Evolutionary conservation across 345 rosid genomes (phyloP).

Genomic region (Angophora floribunda): DNA sequence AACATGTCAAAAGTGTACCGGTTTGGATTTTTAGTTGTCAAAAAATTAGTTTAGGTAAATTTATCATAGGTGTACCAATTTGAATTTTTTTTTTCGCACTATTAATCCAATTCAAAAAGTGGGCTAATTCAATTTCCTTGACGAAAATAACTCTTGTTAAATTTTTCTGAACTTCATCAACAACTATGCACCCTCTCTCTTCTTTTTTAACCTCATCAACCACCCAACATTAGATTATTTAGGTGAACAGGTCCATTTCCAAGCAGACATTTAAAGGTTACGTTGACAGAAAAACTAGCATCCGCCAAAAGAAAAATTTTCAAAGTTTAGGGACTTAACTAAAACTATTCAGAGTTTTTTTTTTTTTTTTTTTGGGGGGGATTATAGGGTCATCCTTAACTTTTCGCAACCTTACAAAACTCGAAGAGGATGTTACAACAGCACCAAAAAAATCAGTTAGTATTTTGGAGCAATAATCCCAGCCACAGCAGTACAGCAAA

Average conservation of each 20-base stretch:
- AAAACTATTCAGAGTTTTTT: background rate
- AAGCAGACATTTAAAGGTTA: background rate
- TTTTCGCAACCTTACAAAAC: background rate
- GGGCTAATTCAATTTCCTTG: background rate
- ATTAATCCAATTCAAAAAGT: background rate
- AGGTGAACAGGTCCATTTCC: background rate
- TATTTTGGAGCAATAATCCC: background rate
- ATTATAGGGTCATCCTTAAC: background rate
- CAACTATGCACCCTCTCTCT: background rate
- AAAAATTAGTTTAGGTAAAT: too few species aligned
- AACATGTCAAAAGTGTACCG: too few species aligned
- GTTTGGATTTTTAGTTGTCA: too few species aligned
- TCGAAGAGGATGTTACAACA: background rate
- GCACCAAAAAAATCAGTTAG: background rate
- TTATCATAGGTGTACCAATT: too few species aligned
- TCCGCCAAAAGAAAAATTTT: background rate
- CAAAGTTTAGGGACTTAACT: background rate
- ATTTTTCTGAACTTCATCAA: background rate
- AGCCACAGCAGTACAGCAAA: background rate
- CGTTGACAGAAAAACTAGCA: background rate
- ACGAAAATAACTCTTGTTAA: background rate
- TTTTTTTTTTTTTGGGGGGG: too few species aligned
- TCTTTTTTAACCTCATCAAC: background rate
- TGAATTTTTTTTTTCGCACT: too few species aligned
- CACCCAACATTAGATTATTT: background rate